Conservation (phyloP, 2,329 filamentous ascomycete genomes). For the Hypoxylon sp. region DNA sequence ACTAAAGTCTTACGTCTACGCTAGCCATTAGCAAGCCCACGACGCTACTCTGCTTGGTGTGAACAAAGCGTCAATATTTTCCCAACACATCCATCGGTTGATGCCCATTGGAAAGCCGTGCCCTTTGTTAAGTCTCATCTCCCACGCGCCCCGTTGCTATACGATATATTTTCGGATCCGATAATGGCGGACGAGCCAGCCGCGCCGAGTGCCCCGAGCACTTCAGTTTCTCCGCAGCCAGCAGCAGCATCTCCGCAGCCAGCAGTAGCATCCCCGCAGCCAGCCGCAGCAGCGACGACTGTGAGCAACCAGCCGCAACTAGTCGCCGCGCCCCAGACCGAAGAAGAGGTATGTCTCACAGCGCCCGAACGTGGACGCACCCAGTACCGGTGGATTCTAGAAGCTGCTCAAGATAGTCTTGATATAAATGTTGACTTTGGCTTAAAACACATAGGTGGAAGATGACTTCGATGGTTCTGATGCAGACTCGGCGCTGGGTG, state of each 20-base stretch:
- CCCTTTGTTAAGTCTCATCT: not conserved
- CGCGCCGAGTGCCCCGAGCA: not conserved
- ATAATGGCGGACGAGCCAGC: not conserved
- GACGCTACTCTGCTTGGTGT: not conserved
- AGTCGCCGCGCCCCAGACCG: not conserved
- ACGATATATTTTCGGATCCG: not conserved
- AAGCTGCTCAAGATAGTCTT: not conserved
- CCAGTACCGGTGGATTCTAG: not conserved
- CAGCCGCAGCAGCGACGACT: no score
- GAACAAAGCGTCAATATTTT: not conserved
- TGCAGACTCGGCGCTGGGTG: slow-evolving; percentile 1
- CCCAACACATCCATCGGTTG: not conserved
- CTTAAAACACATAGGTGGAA: not conserved
- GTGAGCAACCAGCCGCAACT: not conserved
- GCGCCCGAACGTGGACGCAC: no score
- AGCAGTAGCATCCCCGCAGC: no score
- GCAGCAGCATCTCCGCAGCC: no score
- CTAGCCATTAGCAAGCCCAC: not conserved
- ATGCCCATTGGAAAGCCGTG: not conserved
- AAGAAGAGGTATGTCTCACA: slow-evolving; percentile 1
- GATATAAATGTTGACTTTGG: not conserved
- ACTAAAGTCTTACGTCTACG: slow-evolving; percentile 1
- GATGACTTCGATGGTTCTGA: slow-evolving; percentile 2
- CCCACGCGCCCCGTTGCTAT: not conserved
- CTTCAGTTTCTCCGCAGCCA: not conserved